phyloP scores from a whole-genome alignment of 202 grass and related monocot species.

The Dendrocalamus latiflorus region DNA sequence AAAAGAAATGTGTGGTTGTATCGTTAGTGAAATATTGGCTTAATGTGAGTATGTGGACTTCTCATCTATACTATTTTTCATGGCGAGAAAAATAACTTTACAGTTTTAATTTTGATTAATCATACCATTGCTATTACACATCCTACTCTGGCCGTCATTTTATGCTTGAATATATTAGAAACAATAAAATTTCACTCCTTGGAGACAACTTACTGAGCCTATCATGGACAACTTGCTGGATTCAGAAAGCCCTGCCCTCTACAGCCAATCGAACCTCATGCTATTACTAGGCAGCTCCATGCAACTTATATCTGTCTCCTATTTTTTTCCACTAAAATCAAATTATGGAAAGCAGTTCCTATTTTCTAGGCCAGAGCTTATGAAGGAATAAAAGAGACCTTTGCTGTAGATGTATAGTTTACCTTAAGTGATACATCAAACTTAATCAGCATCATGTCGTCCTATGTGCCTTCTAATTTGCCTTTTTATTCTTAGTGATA shows the following conservation, averaged over 20 bases:
- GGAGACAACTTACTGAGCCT: neutral
- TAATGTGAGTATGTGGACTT: no score
- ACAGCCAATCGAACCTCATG: neutral
- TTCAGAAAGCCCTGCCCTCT: neutral
- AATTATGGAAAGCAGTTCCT: neutral
- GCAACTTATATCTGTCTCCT: neutral
- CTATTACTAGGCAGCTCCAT: neutral
- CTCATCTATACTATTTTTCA: no score
- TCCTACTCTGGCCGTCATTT: no score
- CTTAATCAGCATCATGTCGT: neutral
- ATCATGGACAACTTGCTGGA: neutral
- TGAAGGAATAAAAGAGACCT: neutral
- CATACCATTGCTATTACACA: no score
- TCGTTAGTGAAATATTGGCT: no score
- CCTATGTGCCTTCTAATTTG: no score
- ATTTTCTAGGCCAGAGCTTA: neutral
- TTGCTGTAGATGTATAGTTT: neutral
- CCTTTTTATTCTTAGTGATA: no score
- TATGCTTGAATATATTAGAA: neutral
- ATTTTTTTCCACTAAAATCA: neutral
- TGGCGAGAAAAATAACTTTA: no score
- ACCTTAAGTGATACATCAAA: neutral
- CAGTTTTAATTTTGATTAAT: no score
- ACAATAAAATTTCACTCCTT: neutral
- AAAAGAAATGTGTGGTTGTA: no score